These are phyloP conservation scores for Lodderomyces metapsilosis DNA, from an alignment of 1,139 yeast species.

Conservation along the genomic window DNA sequence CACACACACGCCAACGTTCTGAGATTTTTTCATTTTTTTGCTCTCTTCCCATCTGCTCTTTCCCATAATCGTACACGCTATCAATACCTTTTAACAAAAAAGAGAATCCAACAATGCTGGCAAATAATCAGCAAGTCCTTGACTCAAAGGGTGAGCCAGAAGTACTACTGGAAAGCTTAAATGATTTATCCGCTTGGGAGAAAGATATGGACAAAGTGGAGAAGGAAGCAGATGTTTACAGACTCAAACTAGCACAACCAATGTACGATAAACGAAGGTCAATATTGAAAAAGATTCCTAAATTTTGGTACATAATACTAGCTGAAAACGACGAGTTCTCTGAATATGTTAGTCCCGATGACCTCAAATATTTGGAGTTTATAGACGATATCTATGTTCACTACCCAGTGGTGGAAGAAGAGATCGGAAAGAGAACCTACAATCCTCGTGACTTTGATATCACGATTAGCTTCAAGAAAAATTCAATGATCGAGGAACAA, in stretches of 20 bases:
- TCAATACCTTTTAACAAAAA: not conserved
- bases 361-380: slow-evolving; percentile 63
- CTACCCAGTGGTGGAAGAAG: slow-evolving; percentile 39
- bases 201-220: slow-evolving; percentile 55
- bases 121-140: not conserved
- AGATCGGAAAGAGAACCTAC: slow-evolving; percentile 11
- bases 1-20: not conserved
- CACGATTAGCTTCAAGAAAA: slow-evolving; percentile 47
- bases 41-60: not conserved
- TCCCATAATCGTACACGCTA: not conserved
- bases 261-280: slow-evolving; percentile 51
- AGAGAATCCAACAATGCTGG: not conserved
- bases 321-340: slow-evolving; percentile 78
- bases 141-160: slow-evolving; percentile 8
- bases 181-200: slow-evolving; percentile 54
- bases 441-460: slow-evolving; percentile 55
- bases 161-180: slow-evolving; percentile 18
- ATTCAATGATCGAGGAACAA: slow-evolving; percentile 47
- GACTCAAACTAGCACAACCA: slow-evolving; percentile 50
- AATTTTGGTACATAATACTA: slow-evolving; percentile 74
- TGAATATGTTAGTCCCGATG: slow-evolving; percentile 65
- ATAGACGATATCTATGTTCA: slow-evolving; percentile 57
- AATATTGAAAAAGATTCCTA: slow-evolving; percentile 50
- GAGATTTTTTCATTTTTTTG: not conserved
- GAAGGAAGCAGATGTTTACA: slow-evolving; percentile 48